Percentiles rank a stretch among this genome's conserved stretches.
Evolutionary conservation across 345 rosid species (phyloP).

Genomic region (Salix brachista): DNA sequence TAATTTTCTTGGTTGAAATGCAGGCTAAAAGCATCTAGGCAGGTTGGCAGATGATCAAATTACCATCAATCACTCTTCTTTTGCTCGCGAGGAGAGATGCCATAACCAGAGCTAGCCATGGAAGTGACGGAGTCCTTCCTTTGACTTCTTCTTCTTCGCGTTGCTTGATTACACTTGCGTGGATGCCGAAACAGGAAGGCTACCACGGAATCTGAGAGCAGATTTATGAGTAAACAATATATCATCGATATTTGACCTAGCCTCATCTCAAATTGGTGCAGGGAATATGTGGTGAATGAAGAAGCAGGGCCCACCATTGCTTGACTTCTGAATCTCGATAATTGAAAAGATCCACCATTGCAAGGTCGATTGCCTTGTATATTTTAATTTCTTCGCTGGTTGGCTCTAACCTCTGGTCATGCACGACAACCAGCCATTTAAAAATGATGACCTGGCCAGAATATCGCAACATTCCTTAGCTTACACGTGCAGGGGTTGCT

Average conservation of each 20-base stretch:
- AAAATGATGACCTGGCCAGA: not conserved
- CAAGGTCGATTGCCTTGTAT: conserved; percentile 11
- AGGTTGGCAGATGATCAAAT: not conserved
- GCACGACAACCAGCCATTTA: conserved; percentile 2
- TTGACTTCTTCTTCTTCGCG: too few species aligned
- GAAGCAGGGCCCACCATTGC: conserved; percentile 34
- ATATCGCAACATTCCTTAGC: not conserved
- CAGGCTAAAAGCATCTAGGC: not conserved
- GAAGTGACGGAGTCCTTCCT: not conserved
- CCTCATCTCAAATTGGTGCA: not conserved
- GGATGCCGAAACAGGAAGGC: too few species aligned
- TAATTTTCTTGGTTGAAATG: not conserved
- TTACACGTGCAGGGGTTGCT: not conserved
- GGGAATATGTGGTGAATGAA: conserved; percentile 19
- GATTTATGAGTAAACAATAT: too few species aligned
- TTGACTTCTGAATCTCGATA: conserved; percentile 43
- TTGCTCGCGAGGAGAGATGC: not conserved
- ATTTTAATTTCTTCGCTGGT: not conserved
- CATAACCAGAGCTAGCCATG: not conserved
- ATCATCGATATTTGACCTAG: not conserved
- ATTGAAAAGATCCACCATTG: conserved; percentile 13
- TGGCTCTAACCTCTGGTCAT: conserved; percentile 8
- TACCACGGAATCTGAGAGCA: not conserved
- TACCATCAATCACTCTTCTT: not conserved
- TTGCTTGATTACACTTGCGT: too few species aligned